Base-by-base conservation (phyloP, 768 basidiomycete genomes). In the Xerocomellus chrysenteron region DNA sequence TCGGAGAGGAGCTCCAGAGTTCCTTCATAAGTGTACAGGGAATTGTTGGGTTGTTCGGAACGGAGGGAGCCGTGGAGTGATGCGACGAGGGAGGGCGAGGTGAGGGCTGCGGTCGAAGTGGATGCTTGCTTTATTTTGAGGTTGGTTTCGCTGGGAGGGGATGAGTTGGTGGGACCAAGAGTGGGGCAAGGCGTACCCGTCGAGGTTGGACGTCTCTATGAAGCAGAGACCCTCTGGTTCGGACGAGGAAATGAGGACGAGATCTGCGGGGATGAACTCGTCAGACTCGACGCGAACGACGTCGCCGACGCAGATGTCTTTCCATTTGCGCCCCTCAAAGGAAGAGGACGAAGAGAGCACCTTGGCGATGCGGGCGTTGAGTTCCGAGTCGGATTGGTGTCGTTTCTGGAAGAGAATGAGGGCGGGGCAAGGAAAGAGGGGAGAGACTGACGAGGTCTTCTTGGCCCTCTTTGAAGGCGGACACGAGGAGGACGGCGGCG, bases 191-290 rank as follows among this genome's bases (percentile, higher is more conserved):
- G 62, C 75, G 62, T 78, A 95, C 94, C 96, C 97, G 66, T 99
- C 97, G 28, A 99, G 80, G 71, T 99, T 99, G 8, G 92, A 90
- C 0, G 97, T 99, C 73, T 99, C 97, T 59, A 98, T 92, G 69
- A 98, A 99, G 63, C 96, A 98, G 45, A 98, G 77, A 0, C 97
- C 94, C 69, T 99, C 97, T 1, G 97, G 97, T 71, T 99, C 97
- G 69, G 90, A 93, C 13, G 91, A 92, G 57, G 85, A 86, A 51
- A 98, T 62, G 47, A 98, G 77, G 2, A 98, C 69, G 74, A 97
- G 80, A 74, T 99, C 97, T 12, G 97, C 97, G 0, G 96, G 94
- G 59, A 98, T 98, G 73, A 93, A 96, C 52, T 95, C 90, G 73
- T 99, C 83, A 58, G 84, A 90, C 65, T 97, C 92, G 55, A 98